A percentile compares a stretch with the other conserved stretches of the same genome.
Conservation (phyloP, 2,329 filamentous ascomycete species). For the Monilinia aucupariae region DNA sequence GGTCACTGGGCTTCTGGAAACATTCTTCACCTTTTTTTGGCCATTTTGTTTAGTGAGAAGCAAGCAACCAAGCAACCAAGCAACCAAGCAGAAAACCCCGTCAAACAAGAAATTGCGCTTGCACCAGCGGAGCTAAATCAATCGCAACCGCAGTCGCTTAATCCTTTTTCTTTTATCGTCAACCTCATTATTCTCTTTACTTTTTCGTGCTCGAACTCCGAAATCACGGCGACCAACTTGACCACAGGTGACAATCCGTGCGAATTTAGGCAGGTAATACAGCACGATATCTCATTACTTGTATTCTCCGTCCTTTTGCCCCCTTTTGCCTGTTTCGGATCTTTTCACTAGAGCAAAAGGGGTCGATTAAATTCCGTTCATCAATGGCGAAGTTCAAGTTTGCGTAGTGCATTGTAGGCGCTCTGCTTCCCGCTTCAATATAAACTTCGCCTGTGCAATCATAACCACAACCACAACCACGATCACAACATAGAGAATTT, state of each 20-base stretch:
- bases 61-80: no score
- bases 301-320: not conserved
- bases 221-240: constrained; percentile 9
- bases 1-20: constrained; percentile 8
- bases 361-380: not conserved
- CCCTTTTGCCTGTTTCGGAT: not conserved
- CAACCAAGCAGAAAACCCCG: not conserved
- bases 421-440: constrained; percentile 14
- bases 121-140: constrained; percentile 2
- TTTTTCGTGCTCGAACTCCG: constrained; percentile 4
- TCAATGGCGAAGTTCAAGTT: constrained; percentile 6
- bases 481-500: not conserved
- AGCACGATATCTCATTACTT: constrained; percentile 9
- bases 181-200: constrained; percentile 3
- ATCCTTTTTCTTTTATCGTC: constrained; percentile 3
- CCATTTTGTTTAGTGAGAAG: not conserved
- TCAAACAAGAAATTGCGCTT: constrained; percentile 6
- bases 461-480: not conserved
- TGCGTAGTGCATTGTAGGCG: constrained; percentile 12
- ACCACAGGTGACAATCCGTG: constrained; percentile 2
- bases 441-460: constrained; percentile 9
- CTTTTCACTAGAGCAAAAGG: not conserved
- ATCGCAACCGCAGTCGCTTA: constrained; percentile 13
- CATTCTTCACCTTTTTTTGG: not conserved
- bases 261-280: constrained; percentile 9